These are phyloP conservation scores for Trifolium subterraneum DNA, from an alignment of 306 rosid species.

Conservation along the genomic window DNA sequence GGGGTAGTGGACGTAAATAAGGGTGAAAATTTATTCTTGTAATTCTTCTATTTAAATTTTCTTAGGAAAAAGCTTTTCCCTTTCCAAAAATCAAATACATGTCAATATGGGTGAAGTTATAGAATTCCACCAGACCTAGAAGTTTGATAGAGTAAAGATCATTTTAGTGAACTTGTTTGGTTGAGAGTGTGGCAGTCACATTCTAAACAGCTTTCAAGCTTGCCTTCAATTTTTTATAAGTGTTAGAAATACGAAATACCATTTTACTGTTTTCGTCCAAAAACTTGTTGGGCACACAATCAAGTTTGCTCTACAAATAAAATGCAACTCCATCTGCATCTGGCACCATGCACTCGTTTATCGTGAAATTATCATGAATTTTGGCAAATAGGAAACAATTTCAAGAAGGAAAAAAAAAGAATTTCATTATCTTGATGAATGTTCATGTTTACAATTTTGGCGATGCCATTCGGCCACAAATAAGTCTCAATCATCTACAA, in stretches of 20 bases:
- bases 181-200: not conserved
- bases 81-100: not conserved
- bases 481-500: constrained; percentile 16
- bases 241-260: not conserved
- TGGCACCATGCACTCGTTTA: not conserved
- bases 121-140: not conserved
- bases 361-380: no score
- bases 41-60: no score
- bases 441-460: constrained; percentile 41
- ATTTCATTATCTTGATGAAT: constrained; percentile 32
- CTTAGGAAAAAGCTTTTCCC: no score
- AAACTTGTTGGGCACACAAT: not conserved
- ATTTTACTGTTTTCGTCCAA: not conserved
- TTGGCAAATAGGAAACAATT: not conserved
- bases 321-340: no score
- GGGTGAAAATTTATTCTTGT: no score
- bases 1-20: no score
- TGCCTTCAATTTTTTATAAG: not conserved
- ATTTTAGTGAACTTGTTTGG: not conserved
- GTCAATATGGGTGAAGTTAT: not conserved
- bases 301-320: not conserved
- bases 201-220: not conserved
- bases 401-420: not conserved
- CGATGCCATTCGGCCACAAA: constrained; percentile 1
- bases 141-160: not conserved